Conservation (phyloP, 1,139 yeast genomes). For the Nadsonia starkeyi-henricii region DNA sequence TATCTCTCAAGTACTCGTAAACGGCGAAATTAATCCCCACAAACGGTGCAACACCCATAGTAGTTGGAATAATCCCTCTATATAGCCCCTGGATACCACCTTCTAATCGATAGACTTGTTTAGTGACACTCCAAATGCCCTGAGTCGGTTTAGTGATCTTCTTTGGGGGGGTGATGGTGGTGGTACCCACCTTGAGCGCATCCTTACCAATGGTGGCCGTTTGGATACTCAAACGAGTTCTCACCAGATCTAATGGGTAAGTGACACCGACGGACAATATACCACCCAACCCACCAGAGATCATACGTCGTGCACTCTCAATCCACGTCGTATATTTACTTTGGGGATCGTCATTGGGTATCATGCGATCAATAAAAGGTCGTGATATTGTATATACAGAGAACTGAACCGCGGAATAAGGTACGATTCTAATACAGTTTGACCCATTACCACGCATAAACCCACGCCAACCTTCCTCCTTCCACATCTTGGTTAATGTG, state of each 20-base stretch:
- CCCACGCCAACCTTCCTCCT: constrained; percentile 83
- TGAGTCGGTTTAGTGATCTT: constrained; percentile 31
- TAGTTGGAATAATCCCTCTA: constrained; percentile 78
- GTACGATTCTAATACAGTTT: constrained; percentile 80
- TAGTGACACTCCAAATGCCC: constrained; percentile 47
- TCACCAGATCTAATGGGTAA: constrained; percentile 80
- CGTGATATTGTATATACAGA: constrained; percentile 53
- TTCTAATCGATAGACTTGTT: constrained; percentile 51
- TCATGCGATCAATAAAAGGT: constrained; percentile 32
- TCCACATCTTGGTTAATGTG: constrained; percentile 66
- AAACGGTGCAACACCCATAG: constrained; percentile 90
- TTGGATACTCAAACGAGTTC: constrained; percentile 80
- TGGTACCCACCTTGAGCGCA: constrained; percentile 12
- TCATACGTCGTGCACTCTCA: constrained; percentile 35
- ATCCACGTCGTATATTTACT: constrained; percentile 1
- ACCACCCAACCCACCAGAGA: constrained; percentile 77
- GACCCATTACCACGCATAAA: constrained; percentile 81
- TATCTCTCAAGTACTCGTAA: constrained; percentile 66
- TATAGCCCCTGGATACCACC: constrained; percentile 74
- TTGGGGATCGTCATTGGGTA: constrained; percentile 7
- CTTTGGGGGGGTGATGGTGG: constrained; percentile 10
- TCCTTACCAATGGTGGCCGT: constrained; percentile 60
- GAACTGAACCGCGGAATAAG: constrained; percentile 92
- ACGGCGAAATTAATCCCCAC: constrained; percentile 87
- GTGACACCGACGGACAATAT: constrained; percentile 68